Evolutionary conservation across 2,329 filamentous ascomycete genomes (phyloP), one percentile per base, ranked within the genome.

Genomic region (Ophioceras dolichostomum): DNA sequence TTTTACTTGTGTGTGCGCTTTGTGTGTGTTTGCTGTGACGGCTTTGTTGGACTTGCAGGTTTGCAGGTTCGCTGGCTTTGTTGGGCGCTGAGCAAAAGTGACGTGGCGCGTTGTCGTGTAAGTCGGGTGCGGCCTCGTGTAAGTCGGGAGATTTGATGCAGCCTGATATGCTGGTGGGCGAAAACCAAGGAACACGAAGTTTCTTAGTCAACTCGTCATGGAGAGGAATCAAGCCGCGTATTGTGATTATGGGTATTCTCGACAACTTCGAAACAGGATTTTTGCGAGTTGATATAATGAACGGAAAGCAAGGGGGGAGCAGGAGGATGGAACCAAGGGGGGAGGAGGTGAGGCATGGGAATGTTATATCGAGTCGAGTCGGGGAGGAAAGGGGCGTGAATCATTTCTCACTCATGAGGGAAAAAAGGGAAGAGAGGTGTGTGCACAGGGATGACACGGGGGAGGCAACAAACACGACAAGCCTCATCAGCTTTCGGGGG

Each of bases 81-180:
- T n/a, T 12, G 20, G 19, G 18, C 27, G 19, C 28, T 27, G 27
- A 31, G 17, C 26, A 26, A 20, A 17, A 32, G 26, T 36, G 28
- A 36, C 28, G 32, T 39, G 32, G 38, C 33, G 32, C 26, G 32
- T 19, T 17, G 33, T 35, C 16, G 36, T 22, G 36, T n/a, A 32
- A 21, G 29, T 16, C 28, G 29, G 12, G 36, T 18, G 13, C 29
- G 29, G 16, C 17, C 19, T 17, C 31, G 17, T 19, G 31, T 21
- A 19, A 21, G 31, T 21, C 17, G 16, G 31, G 31, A 9, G 31
- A 22, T 13, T 18, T 31, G 17, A 19, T 32, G 29, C 19, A 26
- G 22, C 32, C n/a, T 34, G 32, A 21, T n/a, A 19, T n/a, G 16
- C 14, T 33, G 18, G 18, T 13, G 13, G 13, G 32, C 32, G 32